Conservation (phyloP, 1,284 basidiomycete genomes). For the Bothia castanella region DNA sequence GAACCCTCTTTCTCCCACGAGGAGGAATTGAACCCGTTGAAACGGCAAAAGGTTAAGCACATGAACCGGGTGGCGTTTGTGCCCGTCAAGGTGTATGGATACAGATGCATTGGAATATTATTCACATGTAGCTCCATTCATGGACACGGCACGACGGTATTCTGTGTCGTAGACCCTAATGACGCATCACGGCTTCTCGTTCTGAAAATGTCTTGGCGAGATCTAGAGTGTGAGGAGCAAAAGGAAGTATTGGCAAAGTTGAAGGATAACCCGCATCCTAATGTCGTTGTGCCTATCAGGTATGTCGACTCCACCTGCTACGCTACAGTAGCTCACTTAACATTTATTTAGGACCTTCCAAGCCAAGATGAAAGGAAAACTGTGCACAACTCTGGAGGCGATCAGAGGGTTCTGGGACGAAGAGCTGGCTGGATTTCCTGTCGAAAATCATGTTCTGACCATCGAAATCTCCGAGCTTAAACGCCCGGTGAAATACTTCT, state of each 20-base stretch:
- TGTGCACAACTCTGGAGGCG: neutral
- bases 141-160: conserved; percentile 9
- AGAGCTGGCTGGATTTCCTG: neutral
- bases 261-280: neutral
- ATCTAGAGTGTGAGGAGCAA: neutral
- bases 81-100: neutral
- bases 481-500: conserved; percentile 14
- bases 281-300: conserved; percentile 2
- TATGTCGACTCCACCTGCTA: neutral
- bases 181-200: neutral
- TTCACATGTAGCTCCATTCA: neutral
- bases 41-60: too few species aligned
- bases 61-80: neutral
- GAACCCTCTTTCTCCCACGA: too few species aligned
- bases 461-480: conserved; percentile 1
- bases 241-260: neutral
- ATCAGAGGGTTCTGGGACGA: conserved; percentile 1
- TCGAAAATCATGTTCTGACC: conserved; percentile 3
- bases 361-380: neutral
- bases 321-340: neutral
- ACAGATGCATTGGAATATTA: neutral
- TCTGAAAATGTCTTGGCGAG: conserved; percentile 11
- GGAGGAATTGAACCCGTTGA: too few species aligned
- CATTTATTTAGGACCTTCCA: neutral
- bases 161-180: neutral